These are phyloP conservation scores for Epichloe scottii DNA, from an alignment of 2,329 filamentous ascomycete genomes.

Conservation along the genomic window DNA sequence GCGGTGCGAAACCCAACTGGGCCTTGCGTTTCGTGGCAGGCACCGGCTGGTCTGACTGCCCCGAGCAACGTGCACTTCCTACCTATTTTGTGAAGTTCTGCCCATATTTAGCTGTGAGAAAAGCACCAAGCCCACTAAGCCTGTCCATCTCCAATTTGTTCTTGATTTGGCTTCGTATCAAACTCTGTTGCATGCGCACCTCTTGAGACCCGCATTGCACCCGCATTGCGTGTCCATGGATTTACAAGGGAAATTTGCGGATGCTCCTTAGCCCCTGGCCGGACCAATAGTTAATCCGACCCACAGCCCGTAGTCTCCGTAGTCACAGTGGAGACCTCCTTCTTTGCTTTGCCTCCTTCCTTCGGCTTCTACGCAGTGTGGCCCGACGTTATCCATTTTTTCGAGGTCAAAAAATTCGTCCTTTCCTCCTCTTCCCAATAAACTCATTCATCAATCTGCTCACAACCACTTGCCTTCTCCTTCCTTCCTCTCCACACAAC, in stretches of 20 bases:
- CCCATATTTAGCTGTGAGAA: no score
- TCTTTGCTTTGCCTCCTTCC: conserved; percentile 25
- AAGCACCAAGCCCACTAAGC: no score
- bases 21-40: no score
- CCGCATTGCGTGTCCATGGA: no score
- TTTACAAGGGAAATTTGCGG: background rate
- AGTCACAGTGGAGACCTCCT: conserved; percentile 5
- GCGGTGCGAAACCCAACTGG: background rate
- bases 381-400: conserved; percentile 20
- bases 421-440: conserved; percentile 16
- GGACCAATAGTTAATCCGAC: conserved; percentile 18
- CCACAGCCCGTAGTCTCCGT: background rate
- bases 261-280: background rate
- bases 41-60: no score
- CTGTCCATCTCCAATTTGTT: no score
- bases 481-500: conserved; percentile 13
- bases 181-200: no score
- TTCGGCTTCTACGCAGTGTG: conserved; percentile 26
- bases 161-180: no score
- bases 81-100: no score
- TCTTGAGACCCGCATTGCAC: no score
- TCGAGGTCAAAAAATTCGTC: conserved; percentile 24
- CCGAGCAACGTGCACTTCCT: no score
- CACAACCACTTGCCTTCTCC: conserved; percentile 14
- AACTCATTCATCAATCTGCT: conserved; percentile 9